These are phyloP conservation scores for Teratosphaeria nubilosa DNA, from an alignment of 2,329 filamentous ascomycete species.

Conservation along the genomic window DNA sequence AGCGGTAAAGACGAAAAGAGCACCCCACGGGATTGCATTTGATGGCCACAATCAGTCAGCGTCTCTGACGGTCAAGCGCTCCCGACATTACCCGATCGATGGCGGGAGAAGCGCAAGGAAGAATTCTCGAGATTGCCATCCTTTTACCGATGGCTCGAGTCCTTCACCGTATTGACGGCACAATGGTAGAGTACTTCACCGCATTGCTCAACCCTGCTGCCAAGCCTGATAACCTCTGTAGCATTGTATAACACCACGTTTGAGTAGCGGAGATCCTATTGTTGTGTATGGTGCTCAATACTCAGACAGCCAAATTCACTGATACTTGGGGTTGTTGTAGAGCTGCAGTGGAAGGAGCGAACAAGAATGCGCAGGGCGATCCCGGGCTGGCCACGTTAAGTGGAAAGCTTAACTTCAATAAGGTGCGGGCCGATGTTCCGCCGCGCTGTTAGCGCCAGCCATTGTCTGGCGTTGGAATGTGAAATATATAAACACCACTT, in stretches of 20 bases:
- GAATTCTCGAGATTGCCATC: too few relatives aligned
- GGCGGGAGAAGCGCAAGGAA: too few relatives aligned
- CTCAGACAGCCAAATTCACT: not conserved
- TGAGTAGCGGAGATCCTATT: not conserved
- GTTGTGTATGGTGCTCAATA: not conserved
- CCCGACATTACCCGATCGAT: too few relatives aligned
- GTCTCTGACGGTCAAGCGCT: too few relatives aligned
- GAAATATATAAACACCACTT: not conserved
- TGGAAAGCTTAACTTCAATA: not conserved
- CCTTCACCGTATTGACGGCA: not conserved
- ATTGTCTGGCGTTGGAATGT: not conserved
- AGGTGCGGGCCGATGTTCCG: not conserved
- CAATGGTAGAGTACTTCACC: not conserved
- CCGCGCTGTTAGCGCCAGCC: not conserved
- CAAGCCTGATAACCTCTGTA: not conserved
- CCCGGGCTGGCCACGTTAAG: not conserved
- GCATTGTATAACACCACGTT: not conserved
- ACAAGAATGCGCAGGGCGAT: not conserved
- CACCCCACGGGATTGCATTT: too few relatives aligned
- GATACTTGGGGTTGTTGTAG: not conserved
- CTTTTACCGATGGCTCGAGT: not conserved
- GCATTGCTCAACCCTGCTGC: not conserved
- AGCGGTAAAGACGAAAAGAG: too few relatives aligned
- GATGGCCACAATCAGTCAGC: too few relatives aligned
- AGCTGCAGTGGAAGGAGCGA: not conserved